Evolutionary conservation across 495 filamentous ascomycete species (phyloP), one percentile per base, ranked within the genome.

Genomic region (Chlorociboria aeruginascens): DNA sequence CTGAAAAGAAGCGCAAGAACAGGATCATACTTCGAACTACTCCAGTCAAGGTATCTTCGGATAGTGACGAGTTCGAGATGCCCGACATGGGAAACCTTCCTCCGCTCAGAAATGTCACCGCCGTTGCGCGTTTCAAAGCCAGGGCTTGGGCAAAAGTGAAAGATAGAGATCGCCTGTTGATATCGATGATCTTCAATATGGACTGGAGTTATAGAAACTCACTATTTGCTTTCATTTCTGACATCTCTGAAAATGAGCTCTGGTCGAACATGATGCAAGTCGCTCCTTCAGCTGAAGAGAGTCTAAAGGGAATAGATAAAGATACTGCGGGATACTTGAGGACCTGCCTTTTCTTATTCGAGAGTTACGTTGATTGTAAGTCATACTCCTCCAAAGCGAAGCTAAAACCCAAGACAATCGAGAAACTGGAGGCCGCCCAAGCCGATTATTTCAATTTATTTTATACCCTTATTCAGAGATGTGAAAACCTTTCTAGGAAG

Each of bases 181-280:
- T 56, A 10, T 44, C 51, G 9, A 32, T 53, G 12, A 43, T 60
- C 8, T 31, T 43, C 12, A 28, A 17, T 3, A 42, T 55, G 38
- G 29, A 42, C 1, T 20, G 17, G 12, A 16, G 4, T 3, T 7
- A 36, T 0, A 29, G 43, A 35, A 25, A 9, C 1, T 11, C 30
- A 6, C 40, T 57, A 3, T 52, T 56, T 28, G 14, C 32, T 7
- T 46, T 57, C 12, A 25, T 56, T 20, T 33, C 43, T 17, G 16
- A 35, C 8, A 6, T 49, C 3, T 44, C 47, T 9, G 44, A 52
- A 31, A 11, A 35, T 7, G 17, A 50, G 8, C 39, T 60, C 12
- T 57, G 57, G 54, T n/a, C 6, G 1, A 32, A 52, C 32, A 49
- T 57, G 40, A 50, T 53, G 12, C 14, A 25, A 6, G 50, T 50